phyloP scores from a whole-genome alignment of 352 stramenopile species.

The Aphanomyces euteiches region DNA sequence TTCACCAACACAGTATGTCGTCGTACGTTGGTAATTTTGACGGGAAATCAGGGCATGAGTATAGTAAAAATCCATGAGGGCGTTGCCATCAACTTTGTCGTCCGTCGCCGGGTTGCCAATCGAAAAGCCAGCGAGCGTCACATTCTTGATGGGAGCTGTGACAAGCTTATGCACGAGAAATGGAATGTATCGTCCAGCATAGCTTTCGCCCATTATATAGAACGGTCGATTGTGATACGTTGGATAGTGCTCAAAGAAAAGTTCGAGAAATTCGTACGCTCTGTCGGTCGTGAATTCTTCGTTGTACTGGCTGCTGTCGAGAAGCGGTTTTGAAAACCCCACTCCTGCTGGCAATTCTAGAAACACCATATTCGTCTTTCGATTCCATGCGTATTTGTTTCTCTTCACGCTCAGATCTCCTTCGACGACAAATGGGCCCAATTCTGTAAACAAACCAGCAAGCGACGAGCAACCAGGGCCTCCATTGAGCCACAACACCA shows the following conservation, averaged over 20 bases:
- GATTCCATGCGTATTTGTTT: slow-evolving; percentile 86
- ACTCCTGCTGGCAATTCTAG: slow-evolving; percentile 73
- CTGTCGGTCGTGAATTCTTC: slow-evolving; percentile 52
- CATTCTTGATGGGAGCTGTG: slow-evolving; percentile 43
- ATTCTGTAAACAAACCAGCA: slow-evolving; percentile 79
- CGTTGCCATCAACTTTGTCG: slow-evolving; percentile 28
- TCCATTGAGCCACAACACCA: slow-evolving; percentile 91
- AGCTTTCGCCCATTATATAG: slow-evolving; percentile 85
- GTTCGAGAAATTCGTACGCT: slow-evolving; percentile 58
- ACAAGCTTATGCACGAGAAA: slow-evolving; percentile 70
- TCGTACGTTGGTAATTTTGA: slow-evolving; percentile 52
- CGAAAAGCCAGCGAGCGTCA: slow-evolving; percentile 58
- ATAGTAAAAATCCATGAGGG: slow-evolving; percentile 45
- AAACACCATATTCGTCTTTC: slow-evolving; percentile 83
- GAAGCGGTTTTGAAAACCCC: slow-evolving; percentile 61
- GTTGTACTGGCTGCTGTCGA: slow-evolving; percentile 53
- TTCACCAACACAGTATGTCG: slow-evolving; percentile 47
- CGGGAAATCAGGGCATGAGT: slow-evolving; percentile 72
- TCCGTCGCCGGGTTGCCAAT: slow-evolving; percentile 49
- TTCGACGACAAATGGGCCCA: slow-evolving; percentile 58
- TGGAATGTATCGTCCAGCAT: slow-evolving; percentile 85
- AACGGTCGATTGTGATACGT: slow-evolving; percentile 61
- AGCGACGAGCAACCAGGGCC: slow-evolving; percentile 81
- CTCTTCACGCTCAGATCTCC: slow-evolving; percentile 49
- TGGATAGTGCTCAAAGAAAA: slow-evolving; percentile 76